These are phyloP conservation scores for Tubosaeta sp. DNA, from an alignment of 768 basidiomycete species.

Conservation along the genomic window DNA sequence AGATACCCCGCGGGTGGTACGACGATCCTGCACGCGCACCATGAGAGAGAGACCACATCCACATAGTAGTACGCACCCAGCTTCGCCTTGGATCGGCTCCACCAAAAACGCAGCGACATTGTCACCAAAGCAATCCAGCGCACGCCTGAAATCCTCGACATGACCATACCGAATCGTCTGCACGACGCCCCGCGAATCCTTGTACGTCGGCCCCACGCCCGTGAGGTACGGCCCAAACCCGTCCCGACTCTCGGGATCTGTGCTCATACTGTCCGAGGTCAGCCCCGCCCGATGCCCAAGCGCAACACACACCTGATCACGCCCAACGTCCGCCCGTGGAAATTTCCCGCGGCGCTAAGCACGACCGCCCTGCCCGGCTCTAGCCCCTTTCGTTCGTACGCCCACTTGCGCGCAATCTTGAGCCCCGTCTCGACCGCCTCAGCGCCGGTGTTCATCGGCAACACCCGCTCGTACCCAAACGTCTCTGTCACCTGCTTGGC, in stretches of 20 bases:
- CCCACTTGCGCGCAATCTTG: slow-evolving; percentile 97
- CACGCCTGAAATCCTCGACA: slow-evolving; percentile 75
- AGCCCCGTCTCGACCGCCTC: slow-evolving; percentile 98
- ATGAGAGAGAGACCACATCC: neutral
- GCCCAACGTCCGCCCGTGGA: slow-evolving; percentile 91
- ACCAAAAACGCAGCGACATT: slow-evolving; percentile 90
- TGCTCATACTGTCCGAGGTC: slow-evolving; percentile 67
- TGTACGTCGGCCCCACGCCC: slow-evolving; percentile 76
- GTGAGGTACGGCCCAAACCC: slow-evolving; percentile 92
- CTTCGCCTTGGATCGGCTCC: slow-evolving; percentile 99
- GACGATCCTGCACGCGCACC: slow-evolving; percentile 59
- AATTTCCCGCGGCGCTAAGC: slow-evolving; percentile 84
- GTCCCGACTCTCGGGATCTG: slow-evolving; percentile 82
- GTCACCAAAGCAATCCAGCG: slow-evolving; percentile 74
- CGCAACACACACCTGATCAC: slow-evolving; percentile 63
- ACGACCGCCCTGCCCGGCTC: slow-evolving; percentile 71
- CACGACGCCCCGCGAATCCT: slow-evolving; percentile 44
- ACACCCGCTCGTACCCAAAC: slow-evolving; percentile 92
- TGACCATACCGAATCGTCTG: slow-evolving; percentile 79
- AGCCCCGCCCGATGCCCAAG: neutral
- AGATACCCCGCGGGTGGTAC: slow-evolving; percentile 91
- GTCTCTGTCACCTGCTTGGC: slow-evolving; percentile 77
- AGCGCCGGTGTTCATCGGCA: slow-evolving; percentile 99
- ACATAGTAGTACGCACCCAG: slow-evolving; percentile 58
- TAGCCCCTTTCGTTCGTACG: slow-evolving; percentile 70